Evolutionary conservation across 176 grass and related monocot species (phyloP), one percentile per base, ranked within the genome.

Genomic region (Paspalum vaginatum): DNA sequence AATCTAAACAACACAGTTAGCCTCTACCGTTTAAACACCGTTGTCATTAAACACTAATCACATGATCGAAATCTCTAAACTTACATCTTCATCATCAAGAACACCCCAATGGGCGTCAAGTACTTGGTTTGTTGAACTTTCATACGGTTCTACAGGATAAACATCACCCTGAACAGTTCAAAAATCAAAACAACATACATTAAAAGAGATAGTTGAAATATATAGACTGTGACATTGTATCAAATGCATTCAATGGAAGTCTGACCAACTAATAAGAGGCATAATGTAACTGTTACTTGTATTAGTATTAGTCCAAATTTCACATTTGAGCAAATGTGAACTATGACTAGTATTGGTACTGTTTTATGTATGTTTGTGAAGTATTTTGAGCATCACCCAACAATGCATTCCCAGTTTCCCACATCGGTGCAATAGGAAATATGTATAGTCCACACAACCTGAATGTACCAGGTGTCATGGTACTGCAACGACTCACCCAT

Each of bases 81-180:
- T 93, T 94, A 99, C 96, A 86, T 95, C 96, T 76, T 93, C 95
- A 64, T 95, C 92, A 76, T 93, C 79, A 82, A 99, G 84, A 79
- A 99, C 90, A 44, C 96, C 90, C 92, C 96, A 99, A 66, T 99
- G 86, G 77, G 96, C 96, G 89, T 99, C 96, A 63, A 99, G 96
- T 61, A 99, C 82, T 89, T 88, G 92, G 74, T 86, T 89, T 60
- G 63, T 79, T 54, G 86, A 82, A 51, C 54, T 86, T 14, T 88
- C 88, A 20, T 86, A 89, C 22, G 74, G 68, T 83, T 99, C 96
- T 32, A 95, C 88, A 7, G 96, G 96, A 89, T 95, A 99, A 54
- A 99, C 96, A 93, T 99, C 92, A 61, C 96, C 96, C 96, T 99
- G 78, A 52, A 87, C 2, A 78, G 48, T 76, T 84, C 59, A 63